Evolutionary conservation across 768 basidiomycete genomes (phyloP).

Genomic region (Calocybe gangraenosa): DNA sequence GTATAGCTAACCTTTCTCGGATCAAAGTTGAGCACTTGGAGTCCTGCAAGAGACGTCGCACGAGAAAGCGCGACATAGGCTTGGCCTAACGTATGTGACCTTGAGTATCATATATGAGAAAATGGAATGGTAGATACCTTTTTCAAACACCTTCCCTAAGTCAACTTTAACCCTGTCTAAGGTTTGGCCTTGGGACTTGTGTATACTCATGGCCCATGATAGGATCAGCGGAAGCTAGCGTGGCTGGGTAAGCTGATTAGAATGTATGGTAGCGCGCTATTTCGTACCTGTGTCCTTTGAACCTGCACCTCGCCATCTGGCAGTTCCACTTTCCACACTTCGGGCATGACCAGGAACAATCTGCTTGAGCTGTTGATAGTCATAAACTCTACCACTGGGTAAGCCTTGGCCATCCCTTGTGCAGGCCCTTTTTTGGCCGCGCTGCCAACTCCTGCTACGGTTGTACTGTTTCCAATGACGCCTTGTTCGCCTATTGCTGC

Average conservation of each 20-base stretch:
- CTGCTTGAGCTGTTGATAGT: constrained; percentile 53
- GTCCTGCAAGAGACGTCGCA: constrained; percentile 78
- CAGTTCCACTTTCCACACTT: constrained; percentile 82
- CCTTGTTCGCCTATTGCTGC: constrained; percentile 23
- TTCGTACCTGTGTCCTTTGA: constrained; percentile 68
- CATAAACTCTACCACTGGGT: constrained; percentile 79
- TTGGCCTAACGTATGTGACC: constrained; percentile 50
- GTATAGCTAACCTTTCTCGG: constrained; percentile 53
- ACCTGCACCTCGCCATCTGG: constrained; percentile 85
- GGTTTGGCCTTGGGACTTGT: constrained; percentile 98
- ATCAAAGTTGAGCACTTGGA: constrained; percentile 83
- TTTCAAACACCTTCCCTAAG: constrained; percentile 89
- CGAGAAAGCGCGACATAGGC: constrained; percentile 91
- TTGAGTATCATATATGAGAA: neutral
- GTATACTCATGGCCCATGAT: constrained; percentile 98
- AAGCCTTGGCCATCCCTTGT: constrained; percentile 21
- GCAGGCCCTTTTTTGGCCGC: constrained; percentile 23
- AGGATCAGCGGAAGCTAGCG: constrained; percentile 79
- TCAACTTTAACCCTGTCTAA: constrained; percentile 94
- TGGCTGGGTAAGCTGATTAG: constrained; percentile 1
- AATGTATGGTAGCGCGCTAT: neutral
- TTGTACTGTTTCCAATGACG: constrained; percentile 26
- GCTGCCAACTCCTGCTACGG: constrained; percentile 16
- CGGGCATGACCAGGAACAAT: constrained; percentile 58
- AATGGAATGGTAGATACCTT: constrained; percentile 43